Conservation (phyloP, 192 early-diverging fungal species). For the Glomus cerebriforme region DNA sequence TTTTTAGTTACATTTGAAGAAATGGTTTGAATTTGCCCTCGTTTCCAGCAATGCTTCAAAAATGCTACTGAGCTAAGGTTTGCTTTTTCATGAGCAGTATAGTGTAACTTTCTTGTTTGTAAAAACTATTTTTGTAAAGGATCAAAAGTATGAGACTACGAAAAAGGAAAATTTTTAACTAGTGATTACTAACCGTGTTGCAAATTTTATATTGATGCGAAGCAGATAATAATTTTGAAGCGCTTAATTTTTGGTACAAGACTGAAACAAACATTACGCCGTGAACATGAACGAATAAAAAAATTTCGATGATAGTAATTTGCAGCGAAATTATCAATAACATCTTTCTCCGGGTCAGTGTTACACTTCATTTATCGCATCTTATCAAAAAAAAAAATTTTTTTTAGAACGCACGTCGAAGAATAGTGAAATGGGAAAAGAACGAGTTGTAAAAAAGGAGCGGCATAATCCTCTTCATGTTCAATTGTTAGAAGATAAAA, state of each 20-base stretch:
- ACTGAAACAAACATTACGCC: not conserved
- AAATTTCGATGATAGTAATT: not conserved
- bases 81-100: not conserved
- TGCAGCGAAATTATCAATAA: not conserved
- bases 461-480: conserved; percentile 89
- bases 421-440: conserved; percentile 59
- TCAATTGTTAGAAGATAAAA: conserved; percentile 62
- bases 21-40: not conserved
- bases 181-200: not conserved
- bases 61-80: not conserved
- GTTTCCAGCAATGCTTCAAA: not conserved
- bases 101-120: not conserved
- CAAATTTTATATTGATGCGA: not conserved
- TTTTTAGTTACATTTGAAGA: not conserved
- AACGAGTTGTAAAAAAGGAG: conserved; percentile 39
- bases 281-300: not conserved
- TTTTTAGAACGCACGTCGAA: no score
- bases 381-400: not conserved
- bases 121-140: not conserved
- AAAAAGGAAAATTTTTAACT: not conserved
- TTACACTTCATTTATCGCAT: not conserved
- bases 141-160: not conserved
- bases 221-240: not conserved
- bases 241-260: not conserved
- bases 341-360: not conserved